Conservation (phyloP, 2,329 filamentous ascomycete genomes). For the Colletotrichum sp. region DNA sequence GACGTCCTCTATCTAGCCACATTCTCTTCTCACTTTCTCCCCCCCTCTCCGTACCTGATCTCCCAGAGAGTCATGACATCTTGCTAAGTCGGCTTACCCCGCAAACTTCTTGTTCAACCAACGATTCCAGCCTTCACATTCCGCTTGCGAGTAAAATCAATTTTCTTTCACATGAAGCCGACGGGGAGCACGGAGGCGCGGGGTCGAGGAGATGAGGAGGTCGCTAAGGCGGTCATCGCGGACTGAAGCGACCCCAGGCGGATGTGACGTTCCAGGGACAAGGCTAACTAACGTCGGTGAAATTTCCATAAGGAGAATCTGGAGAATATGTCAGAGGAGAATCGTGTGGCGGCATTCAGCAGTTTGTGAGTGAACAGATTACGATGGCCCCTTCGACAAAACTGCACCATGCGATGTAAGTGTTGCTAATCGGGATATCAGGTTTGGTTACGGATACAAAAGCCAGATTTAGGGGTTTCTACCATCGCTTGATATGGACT, state of each 20-base stretch:
- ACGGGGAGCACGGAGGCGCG: not conserved
- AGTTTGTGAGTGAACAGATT: not conserved
- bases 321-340: not conserved
- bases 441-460: not conserved
- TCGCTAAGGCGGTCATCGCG: not conserved
- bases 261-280: not conserved
- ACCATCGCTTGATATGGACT: not conserved
- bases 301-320: conserved; percentile 2
- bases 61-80: not conserved
- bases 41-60: not conserved
- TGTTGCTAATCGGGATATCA: not conserved
- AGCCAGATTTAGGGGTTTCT: not conserved
- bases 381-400: not conserved
- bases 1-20: not conserved
- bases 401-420: not conserved
- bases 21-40: no score
- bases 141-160: not conserved
- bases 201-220: not conserved
- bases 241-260: conserved; percentile 1
- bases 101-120: not conserved
- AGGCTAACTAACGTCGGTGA: not conserved
- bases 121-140: not conserved
- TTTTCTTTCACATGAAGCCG: conserved; percentile 14
- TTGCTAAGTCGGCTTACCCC: not conserved
- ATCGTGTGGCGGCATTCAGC: not conserved